phyloP scores from a whole-genome alignment of 352 stramenopile genomes.

The Globisporangium paddicum region DNA sequence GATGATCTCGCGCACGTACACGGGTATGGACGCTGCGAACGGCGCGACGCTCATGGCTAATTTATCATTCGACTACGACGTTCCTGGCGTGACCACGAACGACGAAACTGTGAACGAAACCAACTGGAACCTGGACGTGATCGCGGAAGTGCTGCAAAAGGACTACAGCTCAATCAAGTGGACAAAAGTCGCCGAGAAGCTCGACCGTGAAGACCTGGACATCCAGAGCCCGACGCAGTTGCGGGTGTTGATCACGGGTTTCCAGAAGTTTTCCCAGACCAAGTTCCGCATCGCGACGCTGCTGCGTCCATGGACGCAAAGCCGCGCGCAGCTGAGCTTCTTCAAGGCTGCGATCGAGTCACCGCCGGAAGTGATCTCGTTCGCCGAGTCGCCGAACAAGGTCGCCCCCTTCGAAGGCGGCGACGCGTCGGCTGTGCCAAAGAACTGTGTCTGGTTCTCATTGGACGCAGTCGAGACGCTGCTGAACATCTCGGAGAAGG shows the following conservation, averaged over 20 bases:
- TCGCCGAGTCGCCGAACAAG: conserved; percentile 75
- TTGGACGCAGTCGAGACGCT: conserved; percentile 80
- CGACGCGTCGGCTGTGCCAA: conserved; percentile 76
- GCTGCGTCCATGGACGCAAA: conserved; percentile 77
- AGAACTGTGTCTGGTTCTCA: conserved; percentile 88
- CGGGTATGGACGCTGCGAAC: conserved; percentile 53
- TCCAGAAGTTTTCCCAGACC: conserved; percentile 75
- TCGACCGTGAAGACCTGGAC: conserved; percentile 72
- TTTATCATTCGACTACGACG: conserved; percentile 74
- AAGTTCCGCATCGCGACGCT: conserved; percentile 75
- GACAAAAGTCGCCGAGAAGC: conserved; percentile 80
- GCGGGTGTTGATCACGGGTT: conserved; percentile 70
- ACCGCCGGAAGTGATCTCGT: conserved; percentile 74
- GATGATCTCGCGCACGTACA: conserved; percentile 85
- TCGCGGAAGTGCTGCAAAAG: conserved; percentile 80
- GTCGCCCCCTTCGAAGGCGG: conserved; percentile 81
- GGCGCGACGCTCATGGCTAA: conserved; percentile 77
- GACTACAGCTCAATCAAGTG: conserved; percentile 85
- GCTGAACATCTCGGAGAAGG: conserved; percentile 72
- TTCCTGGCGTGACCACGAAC: conserved; percentile 20
- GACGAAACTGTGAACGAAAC: conserved; percentile 11
- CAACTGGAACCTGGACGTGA: conserved; percentile 81
- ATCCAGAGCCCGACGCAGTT: conserved; percentile 62
- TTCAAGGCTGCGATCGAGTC: conserved; percentile 77
- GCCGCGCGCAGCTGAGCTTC: conserved; percentile 67